These are phyloP conservation scores for Tuber brumale DNA, from an alignment of 495 filamentous ascomycete genomes.

Conservation along the genomic window DNA sequence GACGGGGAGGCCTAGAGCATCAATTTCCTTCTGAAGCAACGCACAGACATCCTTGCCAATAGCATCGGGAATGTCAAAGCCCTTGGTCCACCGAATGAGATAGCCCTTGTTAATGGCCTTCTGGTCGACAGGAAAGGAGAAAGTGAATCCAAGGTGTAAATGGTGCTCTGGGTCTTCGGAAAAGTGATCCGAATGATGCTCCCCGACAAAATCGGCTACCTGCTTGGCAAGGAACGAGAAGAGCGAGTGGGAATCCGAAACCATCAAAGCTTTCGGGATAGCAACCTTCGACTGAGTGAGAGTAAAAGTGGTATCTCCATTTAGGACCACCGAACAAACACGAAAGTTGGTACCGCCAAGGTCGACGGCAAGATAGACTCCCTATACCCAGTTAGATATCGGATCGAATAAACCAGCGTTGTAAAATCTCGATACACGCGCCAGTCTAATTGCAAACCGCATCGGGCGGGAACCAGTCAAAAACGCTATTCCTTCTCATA, in stretches of 20 bases:
- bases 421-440: not conserved
- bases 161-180: conserved; percentile 66
- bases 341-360: conserved; percentile 97
- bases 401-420: not conserved
- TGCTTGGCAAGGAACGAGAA: conserved; percentile 91
- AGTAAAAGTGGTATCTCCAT: conserved; percentile 86
- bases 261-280: conserved; percentile 85
- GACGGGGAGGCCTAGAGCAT: conserved; percentile 77
- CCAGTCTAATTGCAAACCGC: not conserved
- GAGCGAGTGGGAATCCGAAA: conserved; percentile 76
- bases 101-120: conserved; percentile 87
- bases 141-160: conserved; percentile 92
- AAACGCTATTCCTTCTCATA: not conserved
- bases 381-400: conserved; percentile 49
- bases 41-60: conserved; percentile 91
- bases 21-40: conserved; percentile 84
- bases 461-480: conserved; percentile 9
- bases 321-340: conserved; percentile 86
- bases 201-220: conserved; percentile 76
- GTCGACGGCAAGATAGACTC: conserved; percentile 91
- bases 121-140: conserved; percentile 94
- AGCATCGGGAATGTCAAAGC: conserved; percentile 88
- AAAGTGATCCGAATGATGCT: conserved; percentile 87
- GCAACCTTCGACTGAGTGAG: conserved; percentile 86
- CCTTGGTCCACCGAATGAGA: conserved; percentile 95